Base-by-base conservation (phyloP, 2,329 filamentous ascomycete genomes). In the Ustulina deusta region DNA sequence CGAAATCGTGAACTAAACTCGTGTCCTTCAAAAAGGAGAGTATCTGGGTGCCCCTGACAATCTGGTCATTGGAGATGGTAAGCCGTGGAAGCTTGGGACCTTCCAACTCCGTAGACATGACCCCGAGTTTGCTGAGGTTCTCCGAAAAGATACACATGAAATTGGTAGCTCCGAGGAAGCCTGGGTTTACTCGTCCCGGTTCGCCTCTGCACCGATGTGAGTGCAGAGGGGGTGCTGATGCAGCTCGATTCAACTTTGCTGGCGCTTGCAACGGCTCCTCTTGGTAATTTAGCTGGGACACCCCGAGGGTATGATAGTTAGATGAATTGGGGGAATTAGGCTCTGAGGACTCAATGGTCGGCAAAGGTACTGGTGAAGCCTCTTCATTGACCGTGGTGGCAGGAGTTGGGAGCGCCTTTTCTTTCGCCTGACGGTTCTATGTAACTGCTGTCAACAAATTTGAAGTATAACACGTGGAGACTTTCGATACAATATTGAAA, bases 1-100 rank as follows among this genome's bases (percentile, higher is more conserved):
- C 69, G 20, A 79, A 75, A 6, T 72, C 71, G 44, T 77, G 74
- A 15, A 79, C 71, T 63, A 76, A 64, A n/a, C 58, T 63, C 27
- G 71, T 68, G 40, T 79, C 73, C 61, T 75, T 77, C 44, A 80
- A 62, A 55, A 79, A 78, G 9, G 74, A 70, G 7, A 80, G 75
- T 3, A 77, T 65, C 42, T 77, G 74, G 44, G 75, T 77, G 15
- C 78, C 77, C 48, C 75, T 74, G 10, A 69, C 68, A 25, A 79
- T 76, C 13, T 74, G 74, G 34, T 78, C 77, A 54, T 75, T 69
- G n/a, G 76, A 76, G 40, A 79, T 63, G 57, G 70, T 70, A 2
- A 76, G 67, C 22, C 72, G 71, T 3, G 73, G 72, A 15, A 74
- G 71, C 22, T 74, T 70, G 1, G 72, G 61, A 27, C 68, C 68